Evolutionary conservation across 179 eudicot species (phyloP), one percentile per base, ranked within the genome.

Genomic region (Spergularia azorica): DNA sequence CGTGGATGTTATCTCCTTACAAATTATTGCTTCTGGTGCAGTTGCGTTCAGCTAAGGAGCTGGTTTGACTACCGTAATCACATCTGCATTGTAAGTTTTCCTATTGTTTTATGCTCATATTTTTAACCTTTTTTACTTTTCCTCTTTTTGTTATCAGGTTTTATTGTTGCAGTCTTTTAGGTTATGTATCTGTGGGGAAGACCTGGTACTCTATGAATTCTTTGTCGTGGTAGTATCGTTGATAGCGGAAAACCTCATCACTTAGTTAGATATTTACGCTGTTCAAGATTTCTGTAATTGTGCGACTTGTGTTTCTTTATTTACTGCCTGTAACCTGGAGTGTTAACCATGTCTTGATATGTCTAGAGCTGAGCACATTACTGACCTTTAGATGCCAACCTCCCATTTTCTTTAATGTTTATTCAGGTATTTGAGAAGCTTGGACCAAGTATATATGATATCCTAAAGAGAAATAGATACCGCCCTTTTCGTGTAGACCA

Each of bases 381-480:
- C 57, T 80, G 80, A 69, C 48, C 72, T 76, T 85, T 88, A 56
- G 83, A 85, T 83, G 79, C 76, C 70, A 77, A 70, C 79, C 74
- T 83, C 67, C 74, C 70, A 78, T 88, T 87, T 85, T 67, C 78
- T 87, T 84, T 75, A 70, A 73, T 84, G 74, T 89, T 77, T 84
- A 82, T 77, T 82, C 95, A 93, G 98, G 96, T 93, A 70, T 93
- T 93, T 93, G 98, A 93, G 95, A 93, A 84, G 97, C 98, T 93
- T 89, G 98, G 98, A 82, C 97, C 95, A 79, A 93, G 98, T 84
- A 88, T 93, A 76, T 93, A 80, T 88, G 97, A 91, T 92, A 84
- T 89, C 83, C 84, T 92, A 80, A 84, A 83, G 90, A 89, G 84
- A 82, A 93, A 90, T 85, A 90, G 80, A 83, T 89, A 91, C 83